These are phyloP conservation scores for Arthroderma uncinatum DNA, from an alignment of 2,329 filamentous ascomycete genomes.

Conservation along the genomic window DNA sequence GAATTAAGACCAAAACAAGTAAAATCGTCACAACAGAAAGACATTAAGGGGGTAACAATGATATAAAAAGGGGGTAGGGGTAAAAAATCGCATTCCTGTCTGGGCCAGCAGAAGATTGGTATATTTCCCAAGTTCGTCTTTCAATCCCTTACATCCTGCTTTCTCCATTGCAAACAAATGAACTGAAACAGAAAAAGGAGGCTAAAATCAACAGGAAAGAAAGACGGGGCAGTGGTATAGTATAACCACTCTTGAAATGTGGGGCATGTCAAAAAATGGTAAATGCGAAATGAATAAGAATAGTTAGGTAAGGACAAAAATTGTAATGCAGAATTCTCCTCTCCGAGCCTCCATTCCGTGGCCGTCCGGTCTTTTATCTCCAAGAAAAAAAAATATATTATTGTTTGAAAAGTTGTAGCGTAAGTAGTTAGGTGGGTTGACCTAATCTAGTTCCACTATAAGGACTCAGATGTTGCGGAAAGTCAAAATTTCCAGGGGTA, in stretches of 20 bases:
- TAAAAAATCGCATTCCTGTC: neutral
- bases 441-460: neutral
- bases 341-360: neutral
- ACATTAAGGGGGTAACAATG: neutral
- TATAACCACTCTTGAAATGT: neutral
- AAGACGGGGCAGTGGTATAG: neutral
- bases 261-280: neutral
- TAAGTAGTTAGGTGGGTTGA: neutral
- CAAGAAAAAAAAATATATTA: neutral
- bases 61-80: neutral
- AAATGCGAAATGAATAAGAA: neutral
- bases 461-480: neutral
- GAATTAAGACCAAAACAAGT: neutral
- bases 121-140: neutral
- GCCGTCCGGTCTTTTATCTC: neutral
- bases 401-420: neutral
- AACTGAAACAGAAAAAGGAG: neutral
- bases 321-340: neutral
- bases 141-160: neutral
- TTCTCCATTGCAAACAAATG: neutral
- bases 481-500: neutral
- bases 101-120: conserved; percentile 1
- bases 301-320: neutral
- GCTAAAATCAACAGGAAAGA: neutral
- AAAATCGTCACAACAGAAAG: neutral